Evolutionary conservation across 1,284 basidiomycete species (phyloP), one percentile per base, ranked within the genome.

Genomic region (Gymnopus androsaceus): DNA sequence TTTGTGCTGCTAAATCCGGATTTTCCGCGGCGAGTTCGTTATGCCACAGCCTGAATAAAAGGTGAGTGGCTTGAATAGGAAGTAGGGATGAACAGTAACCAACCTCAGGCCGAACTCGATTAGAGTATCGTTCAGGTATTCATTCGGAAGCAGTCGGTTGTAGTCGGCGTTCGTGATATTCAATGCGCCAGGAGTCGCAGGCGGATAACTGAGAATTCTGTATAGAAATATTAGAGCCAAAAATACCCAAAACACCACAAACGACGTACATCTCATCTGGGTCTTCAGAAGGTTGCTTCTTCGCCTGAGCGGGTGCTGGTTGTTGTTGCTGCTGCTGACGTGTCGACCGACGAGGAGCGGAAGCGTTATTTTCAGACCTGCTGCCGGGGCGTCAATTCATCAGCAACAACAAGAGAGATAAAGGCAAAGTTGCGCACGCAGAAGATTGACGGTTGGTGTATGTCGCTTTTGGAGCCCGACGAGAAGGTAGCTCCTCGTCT

Each of bases 91-190:
- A 44, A 40, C 31, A 31, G 17, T 21, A 15, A 75, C 88, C 49
- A 66, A 93, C 90, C 93, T 94, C 31, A 99, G 77, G 2, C 94
- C 96, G 66, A 96, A 97, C 67, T 99, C 96, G 44, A 99, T 93
- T 23, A 98, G 73, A 0, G 92, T 95, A 73, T 99, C 97, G 69
- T 99, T 99, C 46, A 99, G 76, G 67, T 89, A 98, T 67, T 95
- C 91, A 23, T 83, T 83, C 1, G 86, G 86, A 45, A 83, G 73
- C 27, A 97, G 71, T 8, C 95, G 85, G 53, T 77, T 78, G 19
- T 87, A 68, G 64, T 97, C 95, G n/a, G 84, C 87, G 38, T 80
- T 79, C 15, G 86, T 93, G 65, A 96, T 82, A 61, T 86, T 88
- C 28, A 95, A 80, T 4, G 88, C 88, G 2, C 90, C 87, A 6